These are phyloP conservation scores for Stachybotrys chartarum DNA, from an alignment of 2,329 filamentous ascomycete species.

Conservation along the genomic window DNA sequence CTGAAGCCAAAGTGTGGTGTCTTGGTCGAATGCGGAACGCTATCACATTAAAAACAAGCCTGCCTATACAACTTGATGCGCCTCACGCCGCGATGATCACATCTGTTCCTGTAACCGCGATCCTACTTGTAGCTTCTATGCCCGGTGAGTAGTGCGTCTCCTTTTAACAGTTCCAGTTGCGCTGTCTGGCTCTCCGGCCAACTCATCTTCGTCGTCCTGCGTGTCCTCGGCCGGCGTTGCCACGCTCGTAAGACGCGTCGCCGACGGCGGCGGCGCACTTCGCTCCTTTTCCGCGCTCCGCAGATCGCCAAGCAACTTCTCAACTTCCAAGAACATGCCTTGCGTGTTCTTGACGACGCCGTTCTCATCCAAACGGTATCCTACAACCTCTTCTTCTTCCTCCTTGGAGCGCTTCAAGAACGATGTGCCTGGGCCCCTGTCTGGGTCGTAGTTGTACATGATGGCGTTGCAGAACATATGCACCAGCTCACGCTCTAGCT, in stretches of 20 bases:
- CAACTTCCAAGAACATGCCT: constrained; percentile 84
- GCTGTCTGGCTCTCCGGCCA: constrained; percentile 32
- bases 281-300: constrained; percentile 61
- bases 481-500: constrained; percentile 87
- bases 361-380: constrained; percentile 70
- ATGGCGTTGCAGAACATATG: constrained; percentile 97
- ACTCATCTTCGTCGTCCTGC: constrained; percentile 43
- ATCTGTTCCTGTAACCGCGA: neutral
- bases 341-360: constrained; percentile 81
- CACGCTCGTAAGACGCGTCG: constrained; percentile 27
- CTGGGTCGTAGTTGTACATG: constrained; percentile 91
- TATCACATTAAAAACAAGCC: neutral
- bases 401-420: constrained; percentile 44
- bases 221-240: constrained; percentile 37
- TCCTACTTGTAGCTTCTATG: constrained; percentile 10
- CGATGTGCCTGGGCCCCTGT: constrained; percentile 58
- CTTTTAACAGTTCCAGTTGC: constrained; percentile 25
- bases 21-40: neutral
- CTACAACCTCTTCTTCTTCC: constrained; percentile 40
- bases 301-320: constrained; percentile 69
- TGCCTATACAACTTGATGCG: neutral
- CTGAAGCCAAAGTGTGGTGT: neutral
- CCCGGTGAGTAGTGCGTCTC: constrained; percentile 26
- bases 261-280: constrained; percentile 25
- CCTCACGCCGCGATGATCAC: neutral